Evolutionary conservation across 306 rosid genomes (phyloP).

Genomic region (Vigna unguiculata): DNA sequence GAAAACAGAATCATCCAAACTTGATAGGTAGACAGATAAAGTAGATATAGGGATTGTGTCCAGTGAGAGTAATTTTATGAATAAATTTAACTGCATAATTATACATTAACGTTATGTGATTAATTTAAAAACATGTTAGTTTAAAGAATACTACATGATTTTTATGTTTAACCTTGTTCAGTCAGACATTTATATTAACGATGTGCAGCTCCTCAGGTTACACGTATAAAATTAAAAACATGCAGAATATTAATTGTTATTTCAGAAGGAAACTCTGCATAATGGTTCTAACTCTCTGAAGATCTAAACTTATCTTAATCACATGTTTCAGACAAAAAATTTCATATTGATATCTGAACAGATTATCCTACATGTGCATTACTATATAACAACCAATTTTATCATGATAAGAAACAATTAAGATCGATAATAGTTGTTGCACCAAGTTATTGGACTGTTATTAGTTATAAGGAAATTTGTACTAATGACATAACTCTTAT

Average conservation of each 20-base stretch:
- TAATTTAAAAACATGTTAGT: neutral
- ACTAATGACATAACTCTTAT: too few species aligned
- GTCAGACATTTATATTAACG: too few species aligned
- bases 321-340: neutral
- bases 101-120: neutral
- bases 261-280: neutral
- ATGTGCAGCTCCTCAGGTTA: neutral
- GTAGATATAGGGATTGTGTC: neutral
- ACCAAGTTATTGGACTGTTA: too few species aligned
- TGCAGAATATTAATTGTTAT: neutral
- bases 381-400: too few species aligned
- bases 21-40: neutral
- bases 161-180: neutral
- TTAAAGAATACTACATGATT: neutral
- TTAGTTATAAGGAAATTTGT: too few species aligned
- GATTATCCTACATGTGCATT: neutral
- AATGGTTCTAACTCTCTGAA: neutral
- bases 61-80: neutral
- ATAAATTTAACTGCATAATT: neutral
- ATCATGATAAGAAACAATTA: too few species aligned
- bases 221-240: neutral
- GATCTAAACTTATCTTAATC: neutral
- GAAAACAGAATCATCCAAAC: conserved; percentile 4
- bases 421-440: too few species aligned
- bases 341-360: neutral